A percentile compares a stretch with the other conserved stretches of the same genome.
Conservation (phyloP, 2,329 filamentous ascomycete genomes). For the Trichophyton equinum region DNA sequence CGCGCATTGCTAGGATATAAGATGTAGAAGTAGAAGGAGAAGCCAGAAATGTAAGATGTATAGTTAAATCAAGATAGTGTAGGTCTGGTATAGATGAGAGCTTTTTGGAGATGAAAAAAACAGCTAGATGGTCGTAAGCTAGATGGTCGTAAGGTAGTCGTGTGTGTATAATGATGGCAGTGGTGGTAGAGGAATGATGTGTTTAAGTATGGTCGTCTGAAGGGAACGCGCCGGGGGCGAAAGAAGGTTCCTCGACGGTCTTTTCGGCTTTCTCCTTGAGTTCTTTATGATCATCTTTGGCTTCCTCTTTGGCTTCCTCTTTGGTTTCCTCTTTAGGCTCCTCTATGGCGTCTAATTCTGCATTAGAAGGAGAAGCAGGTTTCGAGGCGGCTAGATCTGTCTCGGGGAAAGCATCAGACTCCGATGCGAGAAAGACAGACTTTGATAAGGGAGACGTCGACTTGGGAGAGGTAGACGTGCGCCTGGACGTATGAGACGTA, state of each 20-base stretch:
- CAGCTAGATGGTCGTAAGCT: background rate
- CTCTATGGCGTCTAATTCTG: background rate
- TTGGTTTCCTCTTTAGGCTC: no score
- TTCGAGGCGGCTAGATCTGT: background rate
- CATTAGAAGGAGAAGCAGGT: background rate
- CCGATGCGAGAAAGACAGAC: background rate
- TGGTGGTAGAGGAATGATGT: background rate
- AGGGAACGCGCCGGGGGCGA: background rate
- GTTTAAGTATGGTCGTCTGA: background rate
- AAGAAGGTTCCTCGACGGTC: background rate
- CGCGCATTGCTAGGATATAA: background rate
- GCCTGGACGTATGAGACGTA: background rate
- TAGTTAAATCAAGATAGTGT: background rate
- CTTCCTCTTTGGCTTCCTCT: background rate
- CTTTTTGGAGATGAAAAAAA: background rate
- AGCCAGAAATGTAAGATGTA: background rate
- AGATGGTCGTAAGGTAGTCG: background rate
- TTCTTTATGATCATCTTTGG: background rate
- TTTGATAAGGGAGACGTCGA: background rate
- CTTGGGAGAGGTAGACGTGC: background rate
- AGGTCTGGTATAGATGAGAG: background rate
- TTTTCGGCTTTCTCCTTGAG: background rate
- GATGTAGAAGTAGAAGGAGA: background rate
- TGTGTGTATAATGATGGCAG: background rate
- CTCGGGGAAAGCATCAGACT: background rate